Base-by-base conservation (phyloP, 2,329 filamentous ascomycete species). In the Aspergillus thermomutatus region DNA sequence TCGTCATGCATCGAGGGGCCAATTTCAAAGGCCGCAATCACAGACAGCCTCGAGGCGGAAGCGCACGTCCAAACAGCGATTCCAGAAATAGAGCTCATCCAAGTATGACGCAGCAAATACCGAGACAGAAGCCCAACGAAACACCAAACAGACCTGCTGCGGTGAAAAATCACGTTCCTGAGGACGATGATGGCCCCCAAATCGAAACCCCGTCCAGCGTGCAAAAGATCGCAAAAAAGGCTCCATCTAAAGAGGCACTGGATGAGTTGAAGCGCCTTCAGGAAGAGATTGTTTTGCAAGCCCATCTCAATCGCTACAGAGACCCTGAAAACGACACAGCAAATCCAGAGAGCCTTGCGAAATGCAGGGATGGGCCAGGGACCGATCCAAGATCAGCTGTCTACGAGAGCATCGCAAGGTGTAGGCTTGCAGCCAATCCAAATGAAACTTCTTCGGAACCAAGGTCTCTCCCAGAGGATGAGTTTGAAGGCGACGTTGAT, bases 341-440 rank as follows among this genome's bases (percentile, higher is more conserved):
- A 2, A 57, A 60, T 31, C 64, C 63, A 7, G 65, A 69, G 45
- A 41, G 55, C 11, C 61, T 70, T 25, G 41, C 50, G 5, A 63
- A 53, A 25, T 66, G 61, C n/a, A 61, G 68, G 52, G 57, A 68
- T 19, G 71, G 71, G 17, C 64, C 67, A 25, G 71, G 70, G 3
- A 62, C 60, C 0, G 63, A 72, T 49, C 60, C 57, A 14, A 45
- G 48, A 7, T 68, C 68, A 14, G 43, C 55, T 14, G 50, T 67
- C 9, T 67, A 64, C 49, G 25, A 58, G 9, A 31, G 52, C 6
- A 61, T 70, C 21, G 55, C 41, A 26, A 53, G 52, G 17, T 23
- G 52, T 41, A 55, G 60, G 40, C 40, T 49, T 19, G 37, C 50
- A 40, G 25, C 53, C 5, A 48, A 10, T n/a, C 31, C n/a, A 25